A percentile compares a stretch with the other conserved stretches of the same genome.
phyloP scores from a whole-genome alignment of 306 rosid species.

The Trichosanthes truncata region DNA sequence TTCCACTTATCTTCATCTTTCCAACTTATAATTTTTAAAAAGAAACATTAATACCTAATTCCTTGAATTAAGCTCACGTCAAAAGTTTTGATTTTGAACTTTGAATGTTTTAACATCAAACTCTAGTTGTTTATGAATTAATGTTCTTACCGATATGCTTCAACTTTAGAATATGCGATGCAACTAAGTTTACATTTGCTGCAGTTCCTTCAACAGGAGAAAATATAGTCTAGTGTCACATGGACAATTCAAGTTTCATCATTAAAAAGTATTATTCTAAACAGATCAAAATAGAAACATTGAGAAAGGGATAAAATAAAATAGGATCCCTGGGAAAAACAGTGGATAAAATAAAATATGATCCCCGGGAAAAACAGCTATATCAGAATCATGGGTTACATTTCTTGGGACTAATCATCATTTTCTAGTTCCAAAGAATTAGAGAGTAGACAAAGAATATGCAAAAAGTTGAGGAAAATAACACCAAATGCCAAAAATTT shows the following conservation, averaged over 20 bases:
- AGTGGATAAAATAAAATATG: not conserved
- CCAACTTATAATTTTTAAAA: too few species aligned
- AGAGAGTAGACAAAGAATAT: not conserved
- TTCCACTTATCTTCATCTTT: too few species aligned
- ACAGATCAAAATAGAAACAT: not conserved
- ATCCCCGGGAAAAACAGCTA: not conserved
- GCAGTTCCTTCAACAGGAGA: not conserved
- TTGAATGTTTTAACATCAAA: too few species aligned
- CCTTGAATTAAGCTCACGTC: too few species aligned
- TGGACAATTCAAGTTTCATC: not conserved
- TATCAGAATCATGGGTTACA: not conserved
- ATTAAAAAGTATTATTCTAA: not conserved
- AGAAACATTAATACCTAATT: too few species aligned
- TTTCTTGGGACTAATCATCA: not conserved
- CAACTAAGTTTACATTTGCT: not conserved
- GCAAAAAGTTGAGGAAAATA: not conserved
- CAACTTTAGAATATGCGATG: not conserved
- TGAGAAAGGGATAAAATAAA: not conserved
- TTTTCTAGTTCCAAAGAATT: not conserved
- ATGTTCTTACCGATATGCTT: too few species aligned
- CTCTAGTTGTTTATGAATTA: too few species aligned
- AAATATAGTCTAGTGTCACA: not conserved
- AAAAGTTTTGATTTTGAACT: too few species aligned
- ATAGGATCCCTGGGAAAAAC: not conserved
- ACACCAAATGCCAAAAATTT: not conserved